These are phyloP conservation scores for Lipomyces oligophaga DNA, from an alignment of 805 yeast species.

Conservation along the genomic window DNA sequence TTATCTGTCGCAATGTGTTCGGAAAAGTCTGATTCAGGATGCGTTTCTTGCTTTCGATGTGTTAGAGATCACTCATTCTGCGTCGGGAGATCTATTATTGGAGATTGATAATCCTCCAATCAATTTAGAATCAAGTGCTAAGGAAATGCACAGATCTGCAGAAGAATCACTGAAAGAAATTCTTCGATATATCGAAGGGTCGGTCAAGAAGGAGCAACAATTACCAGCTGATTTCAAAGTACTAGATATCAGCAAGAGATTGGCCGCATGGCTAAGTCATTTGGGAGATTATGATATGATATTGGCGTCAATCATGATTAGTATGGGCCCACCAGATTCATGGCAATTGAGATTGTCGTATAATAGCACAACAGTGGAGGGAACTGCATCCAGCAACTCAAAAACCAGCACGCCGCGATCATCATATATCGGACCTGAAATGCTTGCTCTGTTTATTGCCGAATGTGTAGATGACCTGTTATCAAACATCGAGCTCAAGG, in stretches of 20 bases:
- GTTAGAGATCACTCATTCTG: constrained; percentile 46
- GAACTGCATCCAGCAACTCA: constrained; percentile 6
- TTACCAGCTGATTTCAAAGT: constrained; percentile 68
- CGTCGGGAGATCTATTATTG: constrained; percentile 35
- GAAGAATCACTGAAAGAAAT: constrained; percentile 51
- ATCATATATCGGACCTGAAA: constrained; percentile 24
- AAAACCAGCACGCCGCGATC: not conserved
- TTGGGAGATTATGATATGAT: constrained; percentile 53
- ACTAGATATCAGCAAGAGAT: constrained; percentile 67
- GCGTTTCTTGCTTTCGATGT: constrained; percentile 57
- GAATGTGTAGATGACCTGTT: constrained; percentile 76
- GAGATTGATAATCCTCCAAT: constrained; percentile 26
- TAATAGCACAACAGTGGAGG: constrained; percentile 3
- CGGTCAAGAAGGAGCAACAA: constrained; percentile 45
- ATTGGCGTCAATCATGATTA: constrained; percentile 16
- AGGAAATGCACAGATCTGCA: constrained; percentile 31
- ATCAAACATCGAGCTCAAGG: constrained; percentile 58
- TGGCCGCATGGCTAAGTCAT: constrained; percentile 62
- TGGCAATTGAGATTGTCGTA: constrained; percentile 16
- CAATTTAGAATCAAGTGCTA: constrained; percentile 23
- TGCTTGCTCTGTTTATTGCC: constrained; percentile 63
- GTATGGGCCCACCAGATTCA: constrained; percentile 19
- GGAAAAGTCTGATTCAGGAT: constrained; percentile 44
- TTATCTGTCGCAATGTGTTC: constrained; percentile 34
- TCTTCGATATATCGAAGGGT: constrained; percentile 52